Base-by-base conservation (phyloP, 2,329 filamentous ascomycete species). In the Juglanconis juglandina region DNA sequence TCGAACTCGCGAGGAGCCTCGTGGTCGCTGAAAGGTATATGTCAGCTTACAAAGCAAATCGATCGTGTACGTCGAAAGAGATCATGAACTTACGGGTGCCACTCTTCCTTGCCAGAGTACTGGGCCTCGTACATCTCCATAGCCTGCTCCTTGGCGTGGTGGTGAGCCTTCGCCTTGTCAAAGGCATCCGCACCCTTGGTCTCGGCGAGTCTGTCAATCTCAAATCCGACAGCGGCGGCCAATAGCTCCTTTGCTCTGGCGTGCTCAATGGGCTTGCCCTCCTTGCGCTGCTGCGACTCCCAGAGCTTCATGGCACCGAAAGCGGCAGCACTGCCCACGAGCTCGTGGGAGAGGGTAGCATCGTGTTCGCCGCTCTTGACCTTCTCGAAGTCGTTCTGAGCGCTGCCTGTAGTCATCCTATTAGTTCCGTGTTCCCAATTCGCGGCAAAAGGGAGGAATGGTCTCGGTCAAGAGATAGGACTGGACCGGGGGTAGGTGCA, bases 241-340 rank as follows among this genome's bases (percentile, higher is more conserved):
- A 94, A 75, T 49, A 89, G 72, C 77, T 93, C 90, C 79, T 94
- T 94, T 71, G 91, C 91, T 69, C 91, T 88, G 47, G 77, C 77
- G 77, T 94, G 90, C 65, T 80, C 83, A 68, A 93, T 87, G 6
- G 82, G 72, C 79, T 92, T 77, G 86, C 87, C 90, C 72, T 90
- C 80, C 59, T 76, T 79, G 69, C 88, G 87, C 78, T 92, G 88
- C 68, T 84, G 80, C 73, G 92, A 87, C 76, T 93, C 90, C 69
- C 87, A 93, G 30, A 87, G 79, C 81, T 92, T 92, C 83, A 94
- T 89, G 68, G 87, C 91, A 65, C 85, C 87, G 71, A 94, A 94
- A 64, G 88, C 86, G 60, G 90, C 90, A 60, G 86, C 91, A 64
- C 89, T 89, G 65, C 87, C 90, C 59, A 93, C 72, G 52, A 91